phyloP scores from a whole-genome alignment of 352 stramenopile species.

The Phytophthora brassicae region DNA sequence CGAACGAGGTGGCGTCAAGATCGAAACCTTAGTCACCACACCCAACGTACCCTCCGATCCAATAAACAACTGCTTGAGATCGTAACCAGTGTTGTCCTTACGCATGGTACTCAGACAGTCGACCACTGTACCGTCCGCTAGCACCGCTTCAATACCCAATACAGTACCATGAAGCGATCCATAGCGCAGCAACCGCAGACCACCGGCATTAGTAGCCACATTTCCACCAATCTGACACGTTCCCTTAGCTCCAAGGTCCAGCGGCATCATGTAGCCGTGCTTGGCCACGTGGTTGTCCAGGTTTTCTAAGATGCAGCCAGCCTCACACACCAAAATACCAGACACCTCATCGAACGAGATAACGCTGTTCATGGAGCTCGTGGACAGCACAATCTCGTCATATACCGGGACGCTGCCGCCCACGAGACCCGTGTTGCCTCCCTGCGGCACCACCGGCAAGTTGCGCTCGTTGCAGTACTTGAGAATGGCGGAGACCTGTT shows the following conservation, averaged over 20 bases:
- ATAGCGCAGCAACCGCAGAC: constrained; percentile 93
- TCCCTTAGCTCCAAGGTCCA: constrained; percentile 97
- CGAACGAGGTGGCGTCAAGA: constrained; percentile 34
- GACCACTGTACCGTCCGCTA: constrained; percentile 89
- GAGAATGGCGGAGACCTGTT: constrained; percentile 89
- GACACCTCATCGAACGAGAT: constrained; percentile 89
- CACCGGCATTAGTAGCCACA: constrained; percentile 95
- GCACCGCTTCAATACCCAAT: constrained; percentile 94
- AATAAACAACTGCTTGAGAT: constrained; percentile 97
- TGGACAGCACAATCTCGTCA: constrained; percentile 94
- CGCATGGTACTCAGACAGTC: constrained; percentile 92
- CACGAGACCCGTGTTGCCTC: constrained; percentile 97
- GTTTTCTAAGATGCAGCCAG: constrained; percentile 94
- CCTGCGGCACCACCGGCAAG: constrained; percentile 94
- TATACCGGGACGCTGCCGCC: constrained; percentile 90
- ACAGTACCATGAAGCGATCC: constrained; percentile 94
- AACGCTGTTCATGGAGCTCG: constrained; percentile 91
- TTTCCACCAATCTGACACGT: constrained; percentile 98
- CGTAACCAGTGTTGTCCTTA: constrained; percentile 99
- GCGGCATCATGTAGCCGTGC: constrained; percentile 90
- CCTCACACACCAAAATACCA: constrained; percentile 83
- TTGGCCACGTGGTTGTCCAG: constrained; percentile 90
- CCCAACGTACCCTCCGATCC: constrained; percentile 96
- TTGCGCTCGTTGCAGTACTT: constrained; percentile 90
- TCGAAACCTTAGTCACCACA: constrained; percentile 82